These are phyloP conservation scores for Colletotrichum higginsianum DNA, from an alignment of 2,329 filamentous ascomycete species.

Conservation along the genomic window DNA sequence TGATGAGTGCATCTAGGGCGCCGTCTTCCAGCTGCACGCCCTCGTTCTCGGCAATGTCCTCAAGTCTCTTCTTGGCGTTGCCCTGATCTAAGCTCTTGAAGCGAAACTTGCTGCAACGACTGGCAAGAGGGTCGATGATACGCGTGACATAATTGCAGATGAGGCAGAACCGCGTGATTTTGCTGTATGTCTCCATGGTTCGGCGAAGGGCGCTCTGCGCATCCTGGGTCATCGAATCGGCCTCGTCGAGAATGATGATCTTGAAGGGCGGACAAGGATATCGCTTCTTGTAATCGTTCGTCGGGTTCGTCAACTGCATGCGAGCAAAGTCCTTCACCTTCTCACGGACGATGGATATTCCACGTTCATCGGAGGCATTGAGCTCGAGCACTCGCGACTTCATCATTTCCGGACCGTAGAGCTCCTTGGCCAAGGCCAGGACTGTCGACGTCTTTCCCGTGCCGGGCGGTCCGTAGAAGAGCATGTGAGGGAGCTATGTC, in stretches of 20 bases:
- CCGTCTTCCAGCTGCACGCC: conserved; percentile 82
- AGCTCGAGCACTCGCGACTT: conserved; percentile 97
- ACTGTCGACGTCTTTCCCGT: conserved; percentile 99
- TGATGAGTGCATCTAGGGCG: conserved; percentile 86
- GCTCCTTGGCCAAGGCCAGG: conserved; percentile 95
- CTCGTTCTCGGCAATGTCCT: conserved; percentile 87
- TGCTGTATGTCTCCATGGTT: conserved; percentile 98
- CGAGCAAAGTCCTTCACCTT: conserved; percentile 99
- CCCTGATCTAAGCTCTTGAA: conserved; percentile 96
- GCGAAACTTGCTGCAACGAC: conserved; percentile 94
- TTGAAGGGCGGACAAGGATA: conserved; percentile 99
- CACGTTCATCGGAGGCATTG: conserved; percentile 98
- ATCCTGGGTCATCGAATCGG: conserved; percentile 99
- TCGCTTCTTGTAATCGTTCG: conserved; percentile 75
- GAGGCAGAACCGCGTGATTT: conserved; percentile 96
- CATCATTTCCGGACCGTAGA: conserved; percentile 95
- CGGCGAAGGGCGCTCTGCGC: conserved; percentile 92
- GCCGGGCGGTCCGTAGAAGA: conserved; percentile 97
- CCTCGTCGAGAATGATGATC: conserved; percentile 98
- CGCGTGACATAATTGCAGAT: conserved; percentile 99
- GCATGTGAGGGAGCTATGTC: conserved; percentile 90
- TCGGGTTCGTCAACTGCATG: conserved; percentile 90
- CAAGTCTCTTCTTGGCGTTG: conserved; percentile 84
- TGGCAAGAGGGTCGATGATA: conserved; percentile 96
- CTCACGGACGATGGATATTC: conserved; percentile 95